Evolutionary conservation across 352 stramenopile genomes (phyloP), one percentile per base, ranked within the genome.

Genomic region (Pythium angustatum): DNA sequence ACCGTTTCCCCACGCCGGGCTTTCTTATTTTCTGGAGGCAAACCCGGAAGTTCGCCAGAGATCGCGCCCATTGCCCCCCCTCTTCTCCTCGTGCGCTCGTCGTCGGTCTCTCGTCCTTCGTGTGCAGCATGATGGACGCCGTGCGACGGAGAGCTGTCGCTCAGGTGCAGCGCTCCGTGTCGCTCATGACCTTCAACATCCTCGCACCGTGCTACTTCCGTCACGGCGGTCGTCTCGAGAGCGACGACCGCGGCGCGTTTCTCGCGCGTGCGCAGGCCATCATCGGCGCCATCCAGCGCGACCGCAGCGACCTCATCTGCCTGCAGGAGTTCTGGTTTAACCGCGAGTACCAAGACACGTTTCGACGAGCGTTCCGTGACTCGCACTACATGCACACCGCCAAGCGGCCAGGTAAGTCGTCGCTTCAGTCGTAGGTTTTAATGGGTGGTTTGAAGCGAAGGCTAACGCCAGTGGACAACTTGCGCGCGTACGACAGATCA

Each of bases 101-200:
- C n/a, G 5, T 19, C 38, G 38, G 6, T 45, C 8, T 19, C 10
- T 22, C 15, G 15, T 19, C 33, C 33, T 14, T 38, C 33, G 33
- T 38, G 7, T 45, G 7, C 38, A 54, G 5, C 27, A 72, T 72
- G 65, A 47, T 72, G 59, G 60, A 74, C 48, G 53, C 66, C 30
- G 60, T 76, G 62, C 68, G 68, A 28, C 69, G 69, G 24, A 64
- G 69, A 62, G 58, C 65, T 1, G 49, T 54, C 21, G 59, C 59
- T 50, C 59, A 65, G 31, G 31, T 44, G 58, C 59, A 33, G 50
- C 74, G 68, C 28, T 72, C 71, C 69, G 71, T 93, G 54, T 91
- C 84, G 69, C 77, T 95, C 62, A 88, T 95, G 83, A 93, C 84
- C 57, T 95, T 95, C 70, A 95, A 95, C 73, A 69, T 95, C 54